Evolutionary conservation across 805 yeast genomes (phyloP), one percentile per base, ranked within the genome.

Genomic region (Candida adriatica): DNA sequence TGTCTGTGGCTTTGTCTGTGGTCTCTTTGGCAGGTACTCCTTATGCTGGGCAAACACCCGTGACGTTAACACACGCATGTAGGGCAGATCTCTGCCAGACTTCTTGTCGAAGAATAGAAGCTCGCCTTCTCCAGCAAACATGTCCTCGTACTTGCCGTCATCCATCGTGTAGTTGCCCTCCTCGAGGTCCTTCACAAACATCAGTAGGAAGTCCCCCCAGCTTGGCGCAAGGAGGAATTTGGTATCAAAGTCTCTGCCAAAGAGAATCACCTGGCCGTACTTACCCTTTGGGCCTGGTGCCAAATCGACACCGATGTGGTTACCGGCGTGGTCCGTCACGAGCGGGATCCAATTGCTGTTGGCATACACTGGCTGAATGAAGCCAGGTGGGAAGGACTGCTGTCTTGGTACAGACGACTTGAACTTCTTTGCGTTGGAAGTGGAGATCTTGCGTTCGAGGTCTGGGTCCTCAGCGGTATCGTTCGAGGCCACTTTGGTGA

Each of bases 211-310:
- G 48, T 83, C 92, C 13, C 94, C 95, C 79, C 94, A 90, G 34
- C 80, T 81, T 30, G 75, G 73, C 13, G 96, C 94, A 34, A 92
- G 65, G 23, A 83, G 88, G 56, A 73, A 86, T 55, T 90, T 90
- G 23, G 82, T 75, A 61, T 90, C 97, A 52, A 78, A 90, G 43
- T 90, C 97, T 51, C 96, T 77, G 24, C 98, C 98, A 56, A 84
- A 90, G 33, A 88, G 52, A 41, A 90, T 90, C 13, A 92, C 80
- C 61, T 90, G 98, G 23, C 97, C 98, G 72, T 82, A 76, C 36
- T 64, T 68, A 27, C 96, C 95, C 17, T 61, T 60, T 8, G 78
- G 70, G 6, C 86, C 95, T 1, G 92, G 90, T 3, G 84, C 78
- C 38, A 90, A 67, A 59, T 90, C 98, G 11, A 92, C 64, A 31